These are phyloP conservation scores for Ustilago bromivora DNA, from an alignment of 1,284 basidiomycete species.

Conservation along the genomic window DNA sequence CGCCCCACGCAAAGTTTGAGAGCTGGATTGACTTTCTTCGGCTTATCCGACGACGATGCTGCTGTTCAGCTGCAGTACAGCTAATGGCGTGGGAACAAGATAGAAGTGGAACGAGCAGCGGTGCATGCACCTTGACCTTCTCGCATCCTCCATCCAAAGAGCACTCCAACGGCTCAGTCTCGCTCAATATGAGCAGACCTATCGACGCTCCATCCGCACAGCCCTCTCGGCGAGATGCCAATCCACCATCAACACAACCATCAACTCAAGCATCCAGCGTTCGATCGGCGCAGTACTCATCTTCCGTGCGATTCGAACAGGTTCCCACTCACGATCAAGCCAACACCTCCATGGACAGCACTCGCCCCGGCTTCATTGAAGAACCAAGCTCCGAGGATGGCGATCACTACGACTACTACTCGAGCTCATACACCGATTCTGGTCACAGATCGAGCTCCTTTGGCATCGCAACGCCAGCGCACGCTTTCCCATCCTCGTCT, in stretches of 20 bases:
- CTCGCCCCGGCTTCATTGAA: not conserved
- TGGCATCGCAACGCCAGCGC: constrained; percentile 26
- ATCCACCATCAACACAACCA: constrained; percentile 11
- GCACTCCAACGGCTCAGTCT: not conserved
- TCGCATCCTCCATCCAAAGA: constrained; percentile 4
- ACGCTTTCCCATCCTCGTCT: constrained; percentile 39
- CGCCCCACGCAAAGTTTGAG: no score
- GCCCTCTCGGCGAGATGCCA: not conserved
- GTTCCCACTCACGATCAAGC: constrained; percentile 2
- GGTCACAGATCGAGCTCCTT: constrained; percentile 39
- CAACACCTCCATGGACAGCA: constrained; percentile 22
- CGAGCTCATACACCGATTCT: constrained; percentile 28
- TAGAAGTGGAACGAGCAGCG: not conserved
- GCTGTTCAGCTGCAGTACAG: not conserved
- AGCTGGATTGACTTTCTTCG: not conserved
- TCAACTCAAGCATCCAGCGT: not conserved
- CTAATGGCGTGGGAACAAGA: not conserved
- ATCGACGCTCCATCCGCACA: constrained; percentile 27
- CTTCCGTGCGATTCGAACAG: constrained; percentile 31
- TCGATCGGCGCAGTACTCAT: constrained; percentile 25
- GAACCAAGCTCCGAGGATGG: constrained; percentile 28
- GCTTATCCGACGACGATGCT: not conserved
- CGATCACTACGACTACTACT: constrained; percentile 25
- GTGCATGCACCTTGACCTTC: not conserved
- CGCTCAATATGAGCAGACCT: constrained; percentile 27